Evolutionary conservation across 2,329 filamentous ascomycete genomes (phyloP).

Genomic region (Botrytis cinerea): DNA sequence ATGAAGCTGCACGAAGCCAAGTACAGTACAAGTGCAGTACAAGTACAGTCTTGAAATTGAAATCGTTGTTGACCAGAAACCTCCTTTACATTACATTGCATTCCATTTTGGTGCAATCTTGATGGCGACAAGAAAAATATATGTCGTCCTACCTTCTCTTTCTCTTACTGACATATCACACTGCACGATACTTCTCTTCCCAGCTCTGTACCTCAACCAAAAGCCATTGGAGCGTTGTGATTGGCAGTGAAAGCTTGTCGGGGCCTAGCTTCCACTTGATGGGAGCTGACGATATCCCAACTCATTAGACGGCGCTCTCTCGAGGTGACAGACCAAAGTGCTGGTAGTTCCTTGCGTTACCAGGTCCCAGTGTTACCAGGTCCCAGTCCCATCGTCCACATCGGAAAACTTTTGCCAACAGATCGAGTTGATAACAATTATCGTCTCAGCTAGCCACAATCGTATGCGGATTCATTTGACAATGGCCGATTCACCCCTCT

Average conservation of each 20-base stretch:
- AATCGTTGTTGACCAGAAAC: neutral
- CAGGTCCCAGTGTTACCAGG: neutral
- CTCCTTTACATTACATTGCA: neutral
- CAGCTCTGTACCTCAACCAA: too few relatives aligned
- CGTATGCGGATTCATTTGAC: neutral
- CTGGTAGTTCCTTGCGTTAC: neutral
- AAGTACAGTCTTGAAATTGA: neutral
- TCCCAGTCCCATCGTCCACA: neutral
- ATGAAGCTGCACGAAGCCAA: neutral
- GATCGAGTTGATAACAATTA: neutral
- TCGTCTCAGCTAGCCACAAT: neutral
- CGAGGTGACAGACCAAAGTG: neutral
- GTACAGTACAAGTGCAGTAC: neutral
- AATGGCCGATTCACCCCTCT: neutral
- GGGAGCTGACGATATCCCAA: neutral
- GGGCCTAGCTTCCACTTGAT: neutral
- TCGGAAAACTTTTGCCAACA: neutral
- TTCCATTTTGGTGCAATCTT: neutral
- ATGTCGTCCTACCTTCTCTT: neutral
- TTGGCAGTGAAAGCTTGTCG: neutral
- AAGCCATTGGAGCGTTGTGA: neutral
- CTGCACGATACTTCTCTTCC: neutral
- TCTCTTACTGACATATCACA: neutral
- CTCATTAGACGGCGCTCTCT: neutral
- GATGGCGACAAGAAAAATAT: neutral